A percentile compares a stretch with the other conserved stretches of the same genome.
Conservation (phyloP, 345 rosid genomes). For the Rubroshorea leprosula region DNA sequence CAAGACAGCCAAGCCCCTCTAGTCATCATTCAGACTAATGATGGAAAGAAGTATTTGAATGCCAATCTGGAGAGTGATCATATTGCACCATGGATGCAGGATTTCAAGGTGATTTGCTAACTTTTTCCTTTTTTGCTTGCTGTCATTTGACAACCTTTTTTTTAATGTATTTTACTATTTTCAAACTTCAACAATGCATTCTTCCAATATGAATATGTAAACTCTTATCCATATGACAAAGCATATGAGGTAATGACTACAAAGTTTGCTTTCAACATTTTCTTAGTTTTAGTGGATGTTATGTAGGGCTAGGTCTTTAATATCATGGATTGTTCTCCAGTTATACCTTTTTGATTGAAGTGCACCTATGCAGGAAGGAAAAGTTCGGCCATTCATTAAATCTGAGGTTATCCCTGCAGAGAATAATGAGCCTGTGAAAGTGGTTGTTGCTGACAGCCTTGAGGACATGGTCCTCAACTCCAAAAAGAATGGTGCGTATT, state of each 20-base stretch:
- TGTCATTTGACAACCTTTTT: too few relatives aligned
- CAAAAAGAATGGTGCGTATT: constrained; percentile 68
- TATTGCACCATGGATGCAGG: constrained; percentile 80
- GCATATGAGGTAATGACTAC: background rate
- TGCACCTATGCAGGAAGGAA: constrained; percentile 65
- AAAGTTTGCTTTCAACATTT: background rate
- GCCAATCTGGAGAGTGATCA: constrained; percentile 56
- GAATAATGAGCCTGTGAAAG: constrained; percentile 84
- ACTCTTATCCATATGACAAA: too few relatives aligned
- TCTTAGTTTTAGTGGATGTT: background rate
- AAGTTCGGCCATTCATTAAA: constrained; percentile 50
- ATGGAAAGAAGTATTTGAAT: constrained; percentile 75
- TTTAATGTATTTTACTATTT: background rate
- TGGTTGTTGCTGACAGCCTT: constrained; percentile 84
- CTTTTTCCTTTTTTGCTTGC: too few relatives aligned
- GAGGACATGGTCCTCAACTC: constrained; percentile 70
- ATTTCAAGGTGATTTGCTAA: constrained; percentile 60
- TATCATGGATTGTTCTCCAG: background rate
- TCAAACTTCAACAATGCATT: too few relatives aligned
- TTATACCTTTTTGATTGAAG: constrained; percentile 5
- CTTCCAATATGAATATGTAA: too few relatives aligned
- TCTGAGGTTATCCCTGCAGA: constrained; percentile 89
- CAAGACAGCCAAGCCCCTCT: constrained; percentile 80
- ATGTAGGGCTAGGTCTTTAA: background rate
- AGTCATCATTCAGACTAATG: constrained; percentile 55